Evolutionary conservation across 305 asterid genomes (phyloP).

Genomic region (Ajuga reptans): DNA sequence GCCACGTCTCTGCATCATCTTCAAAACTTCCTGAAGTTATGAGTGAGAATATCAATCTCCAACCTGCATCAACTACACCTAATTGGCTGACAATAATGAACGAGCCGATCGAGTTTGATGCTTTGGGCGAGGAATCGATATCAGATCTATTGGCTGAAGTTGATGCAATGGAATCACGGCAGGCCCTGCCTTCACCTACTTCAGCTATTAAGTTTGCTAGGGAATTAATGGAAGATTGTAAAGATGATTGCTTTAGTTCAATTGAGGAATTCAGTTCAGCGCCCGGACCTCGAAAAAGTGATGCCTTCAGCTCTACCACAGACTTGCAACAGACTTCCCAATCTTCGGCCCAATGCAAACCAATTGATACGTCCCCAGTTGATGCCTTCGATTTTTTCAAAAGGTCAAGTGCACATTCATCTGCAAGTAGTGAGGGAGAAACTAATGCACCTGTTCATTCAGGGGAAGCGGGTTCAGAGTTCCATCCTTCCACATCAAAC

Average conservation of each 20-base stretch:
- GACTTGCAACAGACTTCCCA: slow-evolving; percentile 37
- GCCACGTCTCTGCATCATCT: slow-evolving; percentile 32
- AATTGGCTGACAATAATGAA: slow-evolving; percentile 45
- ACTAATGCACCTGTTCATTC: slow-evolving; percentile 39
- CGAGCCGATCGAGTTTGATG: slow-evolving; percentile 60
- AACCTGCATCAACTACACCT: slow-evolving; percentile 30
- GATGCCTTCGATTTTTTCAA: slow-evolving; percentile 37
- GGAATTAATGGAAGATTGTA: slow-evolving; percentile 57
- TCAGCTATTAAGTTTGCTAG: slow-evolving; percentile 61
- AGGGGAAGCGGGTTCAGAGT: slow-evolving; percentile 42
- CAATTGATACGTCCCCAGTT: slow-evolving; percentile 26
- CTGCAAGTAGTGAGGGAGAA: slow-evolving; percentile 60
- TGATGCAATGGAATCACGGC: slow-evolving; percentile 82
- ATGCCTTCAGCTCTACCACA: slow-evolving; percentile 59
- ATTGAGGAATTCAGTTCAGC: slow-evolving; percentile 68
- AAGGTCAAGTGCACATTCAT: slow-evolving; percentile 47
- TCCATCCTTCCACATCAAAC: slow-evolving; percentile 36
- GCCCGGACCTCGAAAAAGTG: slow-evolving; percentile 49
- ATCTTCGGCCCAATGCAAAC: slow-evolving; percentile 35
- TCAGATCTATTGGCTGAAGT: slow-evolving; percentile 78
- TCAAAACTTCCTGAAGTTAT: slow-evolving; percentile 35
- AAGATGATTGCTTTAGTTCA: slow-evolving; percentile 72
- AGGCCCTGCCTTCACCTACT: slow-evolving; percentile 68
- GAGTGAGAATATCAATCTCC: slow-evolving; percentile 29
- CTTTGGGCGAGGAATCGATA: slow-evolving; percentile 67